Evolutionary conservation across 176 grass and related monocot species (phyloP), one percentile per base, ranked within the genome.

Genomic region (Paspalum vaginatum): DNA sequence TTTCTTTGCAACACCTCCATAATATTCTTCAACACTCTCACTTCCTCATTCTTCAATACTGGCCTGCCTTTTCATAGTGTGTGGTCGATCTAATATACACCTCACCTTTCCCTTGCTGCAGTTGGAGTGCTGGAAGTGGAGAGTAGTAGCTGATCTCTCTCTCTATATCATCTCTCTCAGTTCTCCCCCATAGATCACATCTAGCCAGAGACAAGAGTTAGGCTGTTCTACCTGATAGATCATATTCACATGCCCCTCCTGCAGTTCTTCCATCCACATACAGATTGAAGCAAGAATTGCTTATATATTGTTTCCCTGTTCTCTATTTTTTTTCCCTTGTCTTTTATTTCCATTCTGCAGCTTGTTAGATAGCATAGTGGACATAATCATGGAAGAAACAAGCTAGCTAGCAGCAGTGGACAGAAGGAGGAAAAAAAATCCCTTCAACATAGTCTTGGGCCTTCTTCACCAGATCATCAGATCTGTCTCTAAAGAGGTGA

Each of bases 41-140:
- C 71, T 81, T 39, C 47, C 49, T 72, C 41, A 26, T 76, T 89
- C 65, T 76, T 89, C 65, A 78, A 85, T 89, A 82, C 78, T 32
- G 56, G n/a, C 70, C 50, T 78, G 26, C 79, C 60, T 88, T 89
- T 82, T 72, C 77, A 80, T 72, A 89, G 76, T 85, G 84, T 52
- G 78, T 44, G 76, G 72, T 44, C 59, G 62, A 79, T 55, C 77
- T 52, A 32, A 32, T 32, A 68, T 60, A 52, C 72, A 78, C 72
- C 88, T 67, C 58, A 78, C 83, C 88, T 89, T 89, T 89, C 88
- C 83, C 83, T 85, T 82, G 78, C 83, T 67, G 88, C 50, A 67
- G 78, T 60, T 44, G 77, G 14, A 56, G 67, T 27, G 58, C 58
- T 61, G 58, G 58, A 27, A 61, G 24, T 16, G 49, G 63, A 74